These are phyloP conservation scores for Diplocarpon rosae DNA, from an alignment of 2,329 filamentous ascomycete genomes.

Conservation along the genomic window DNA sequence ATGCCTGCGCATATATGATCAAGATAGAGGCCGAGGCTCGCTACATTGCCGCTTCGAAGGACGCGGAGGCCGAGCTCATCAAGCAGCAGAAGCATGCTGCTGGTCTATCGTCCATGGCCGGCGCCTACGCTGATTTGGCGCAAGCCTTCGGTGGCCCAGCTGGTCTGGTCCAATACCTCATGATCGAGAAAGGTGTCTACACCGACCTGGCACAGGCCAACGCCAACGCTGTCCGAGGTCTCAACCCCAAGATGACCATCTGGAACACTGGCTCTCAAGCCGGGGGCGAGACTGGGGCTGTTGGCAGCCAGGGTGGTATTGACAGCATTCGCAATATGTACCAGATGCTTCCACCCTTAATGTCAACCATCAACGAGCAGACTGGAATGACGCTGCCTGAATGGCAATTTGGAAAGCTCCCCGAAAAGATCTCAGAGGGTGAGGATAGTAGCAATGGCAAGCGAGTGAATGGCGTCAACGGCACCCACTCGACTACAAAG, in stretches of 20 bases:
- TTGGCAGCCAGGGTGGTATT: conserved; percentile 37
- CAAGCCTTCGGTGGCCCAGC: conserved; percentile 66
- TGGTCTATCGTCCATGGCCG: conserved; percentile 65
- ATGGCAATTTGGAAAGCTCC: conserved; percentile 55
- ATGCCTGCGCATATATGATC: conserved; percentile 38
- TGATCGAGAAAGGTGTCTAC: conserved; percentile 76
- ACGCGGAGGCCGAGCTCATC: conserved; percentile 49
- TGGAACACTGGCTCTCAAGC: conserved; percentile 65
- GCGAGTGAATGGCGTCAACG: conserved; percentile 4
- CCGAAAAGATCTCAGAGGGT: conserved; percentile 25
- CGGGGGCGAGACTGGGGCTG: conserved; percentile 25
- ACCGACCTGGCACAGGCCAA: conserved; percentile 70
- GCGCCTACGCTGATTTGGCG: conserved; percentile 64
- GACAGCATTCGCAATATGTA: conserved; percentile 70
- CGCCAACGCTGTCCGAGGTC: conserved; percentile 59
- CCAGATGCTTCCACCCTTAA: conserved; percentile 71
- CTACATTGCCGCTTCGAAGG: conserved; percentile 30
- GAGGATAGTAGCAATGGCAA: conserved; percentile 15
- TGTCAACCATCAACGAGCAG: conserved; percentile 80
- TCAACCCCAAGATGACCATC: conserved; percentile 82
- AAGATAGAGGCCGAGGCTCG: conserved; percentile 32
- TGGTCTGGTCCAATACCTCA: conserved; percentile 72
- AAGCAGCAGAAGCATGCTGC: conserved; percentile 63
- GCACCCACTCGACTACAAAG: background rate
- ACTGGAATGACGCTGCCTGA: conserved; percentile 71